Conservation (phyloP, 2,329 filamentous ascomycete species). For the Aspergillus tubingensis region DNA sequence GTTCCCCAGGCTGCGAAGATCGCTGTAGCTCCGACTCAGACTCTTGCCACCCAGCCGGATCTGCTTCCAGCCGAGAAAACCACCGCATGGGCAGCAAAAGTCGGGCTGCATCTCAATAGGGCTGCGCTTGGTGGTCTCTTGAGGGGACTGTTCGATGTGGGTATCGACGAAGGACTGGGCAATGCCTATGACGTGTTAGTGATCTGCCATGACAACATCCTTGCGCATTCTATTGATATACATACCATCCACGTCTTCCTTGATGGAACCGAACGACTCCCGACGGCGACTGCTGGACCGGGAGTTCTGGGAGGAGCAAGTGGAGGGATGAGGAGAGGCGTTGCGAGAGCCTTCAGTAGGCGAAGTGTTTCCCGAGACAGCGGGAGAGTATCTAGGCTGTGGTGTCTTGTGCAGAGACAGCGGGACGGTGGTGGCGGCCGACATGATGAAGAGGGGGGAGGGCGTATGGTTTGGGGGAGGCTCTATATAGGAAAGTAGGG, state of each 20-base stretch:
- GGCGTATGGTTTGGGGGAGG: slow-evolving; percentile 8
- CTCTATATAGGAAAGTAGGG: slow-evolving; percentile 25
- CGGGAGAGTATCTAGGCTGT: slow-evolving; percentile 24
- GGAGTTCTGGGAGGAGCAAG: slow-evolving; percentile 39
- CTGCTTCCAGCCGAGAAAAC: slow-evolving; percentile 49
- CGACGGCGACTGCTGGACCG: slow-evolving; percentile 43
- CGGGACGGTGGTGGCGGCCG: slow-evolving; percentile 27
- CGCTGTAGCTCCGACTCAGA: slow-evolving; percentile 48
- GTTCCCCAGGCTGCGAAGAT: slow-evolving; percentile 40
- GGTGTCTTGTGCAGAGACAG: slow-evolving; percentile 29
- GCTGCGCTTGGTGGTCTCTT: slow-evolving; percentile 26
- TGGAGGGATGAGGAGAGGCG: slow-evolving; percentile 34
- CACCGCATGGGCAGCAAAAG: slow-evolving; percentile 50
- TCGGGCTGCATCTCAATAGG: slow-evolving; percentile 41
- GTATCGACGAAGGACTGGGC: slow-evolving; percentile 49
- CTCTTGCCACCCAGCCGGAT: slow-evolving; percentile 47
- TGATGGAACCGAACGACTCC: slow-evolving; percentile 47
- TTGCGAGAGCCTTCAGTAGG: slow-evolving; percentile 29
- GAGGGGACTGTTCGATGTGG: slow-evolving; percentile 32
- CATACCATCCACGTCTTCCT: slow-evolving; percentile 46
- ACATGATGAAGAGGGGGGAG: slow-evolving; percentile 29
- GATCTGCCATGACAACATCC: not conserved
- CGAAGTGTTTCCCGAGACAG: slow-evolving; percentile 23
- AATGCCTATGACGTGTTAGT: slow-evolving; percentile 33
- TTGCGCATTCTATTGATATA: not conserved